Conservation (phyloP, 2,329 filamentous ascomycete species). For the Venturia carpophila region DNA sequence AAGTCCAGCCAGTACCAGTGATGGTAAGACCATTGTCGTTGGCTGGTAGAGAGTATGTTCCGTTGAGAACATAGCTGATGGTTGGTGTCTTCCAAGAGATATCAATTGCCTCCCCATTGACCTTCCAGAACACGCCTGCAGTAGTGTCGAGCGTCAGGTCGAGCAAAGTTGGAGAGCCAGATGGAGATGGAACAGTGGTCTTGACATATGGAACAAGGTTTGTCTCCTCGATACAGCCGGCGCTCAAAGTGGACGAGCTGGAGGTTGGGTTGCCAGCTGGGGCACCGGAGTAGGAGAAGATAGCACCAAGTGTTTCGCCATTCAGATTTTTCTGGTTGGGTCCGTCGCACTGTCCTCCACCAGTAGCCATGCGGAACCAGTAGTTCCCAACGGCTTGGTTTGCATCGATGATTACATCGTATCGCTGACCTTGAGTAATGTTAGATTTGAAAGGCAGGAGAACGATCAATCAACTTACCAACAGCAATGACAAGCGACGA, state of each 20-base stretch:
- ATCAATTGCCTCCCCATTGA: slow-evolving; percentile 18
- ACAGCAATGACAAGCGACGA: slow-evolving; percentile 23
- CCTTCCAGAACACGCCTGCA: slow-evolving; percentile 23
- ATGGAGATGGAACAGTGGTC: slow-evolving; percentile 14
- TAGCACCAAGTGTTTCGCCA: slow-evolving; percentile 15
- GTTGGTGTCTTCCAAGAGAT: slow-evolving; percentile 19
- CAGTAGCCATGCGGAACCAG: slow-evolving; percentile 28
- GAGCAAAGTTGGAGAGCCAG: slow-evolving; percentile 10
- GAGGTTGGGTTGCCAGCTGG: slow-evolving; percentile 16
- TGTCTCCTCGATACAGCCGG: slow-evolving; percentile 17
- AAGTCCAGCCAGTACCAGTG: slow-evolving; percentile 18
- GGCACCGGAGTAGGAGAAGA: slow-evolving; percentile 16
- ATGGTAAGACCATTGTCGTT: slow-evolving; percentile 18
- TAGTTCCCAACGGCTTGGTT: slow-evolving; percentile 29
- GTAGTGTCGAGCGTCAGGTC: slow-evolving; percentile 23
- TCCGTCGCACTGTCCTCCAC: slow-evolving; percentile 18
- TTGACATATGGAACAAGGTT: neutral
- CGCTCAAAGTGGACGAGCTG: neutral
- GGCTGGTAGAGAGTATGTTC: slow-evolving; percentile 17
- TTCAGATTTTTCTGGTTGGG: slow-evolving; percentile 14
- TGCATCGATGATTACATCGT: slow-evolving; percentile 35
- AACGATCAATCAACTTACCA: slow-evolving; percentile 27
- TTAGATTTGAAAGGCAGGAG: slow-evolving; percentile 19
- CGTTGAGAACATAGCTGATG: slow-evolving; percentile 18
- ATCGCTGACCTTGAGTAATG: slow-evolving; percentile 28